Evolutionary conservation across 2,329 filamentous ascomycete species (phyloP).

Genomic region (Pseudocercospora fijiensis): DNA sequence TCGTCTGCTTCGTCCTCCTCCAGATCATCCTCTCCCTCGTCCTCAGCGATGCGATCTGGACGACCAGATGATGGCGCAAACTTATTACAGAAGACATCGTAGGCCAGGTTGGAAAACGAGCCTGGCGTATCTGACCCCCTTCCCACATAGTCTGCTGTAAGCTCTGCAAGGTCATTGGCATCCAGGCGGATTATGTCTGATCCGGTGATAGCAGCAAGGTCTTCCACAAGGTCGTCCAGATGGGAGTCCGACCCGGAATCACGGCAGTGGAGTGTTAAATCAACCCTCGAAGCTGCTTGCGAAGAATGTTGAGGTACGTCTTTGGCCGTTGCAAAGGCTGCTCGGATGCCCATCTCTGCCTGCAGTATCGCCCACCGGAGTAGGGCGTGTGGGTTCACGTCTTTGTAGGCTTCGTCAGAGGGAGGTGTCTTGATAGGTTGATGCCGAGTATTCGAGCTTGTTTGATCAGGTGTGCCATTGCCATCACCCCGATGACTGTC

Average conservation of each 20-base stretch:
- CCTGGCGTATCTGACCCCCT: slow-evolving; percentile 51
- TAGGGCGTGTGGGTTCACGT: slow-evolving; percentile 22
- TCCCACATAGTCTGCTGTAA: slow-evolving; percentile 69
- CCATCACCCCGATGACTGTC: slow-evolving; percentile 21
- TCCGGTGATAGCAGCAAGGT: slow-evolving; percentile 59
- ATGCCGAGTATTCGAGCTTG: neutral
- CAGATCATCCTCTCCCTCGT: slow-evolving; percentile 46
- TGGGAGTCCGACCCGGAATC: slow-evolving; percentile 51
- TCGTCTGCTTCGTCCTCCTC: slow-evolving; percentile 47
- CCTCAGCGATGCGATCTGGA: slow-evolving; percentile 11
- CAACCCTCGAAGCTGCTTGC: slow-evolving; percentile 32
- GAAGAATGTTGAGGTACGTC: slow-evolving; percentile 20
- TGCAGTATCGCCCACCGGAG: slow-evolving; percentile 31
- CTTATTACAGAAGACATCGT: slow-evolving; percentile 52
- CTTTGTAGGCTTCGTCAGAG: slow-evolving; percentile 15
- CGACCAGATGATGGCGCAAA: slow-evolving; percentile 34
- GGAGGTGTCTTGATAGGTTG: slow-evolving; percentile 4
- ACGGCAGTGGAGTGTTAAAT: slow-evolving; percentile 52
- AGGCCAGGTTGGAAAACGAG: slow-evolving; percentile 49
- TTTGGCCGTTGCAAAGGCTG: slow-evolving; percentile 25
- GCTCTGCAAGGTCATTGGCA: slow-evolving; percentile 66
- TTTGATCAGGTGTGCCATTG: neutral
- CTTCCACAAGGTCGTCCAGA: slow-evolving; percentile 62
- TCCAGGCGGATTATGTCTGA: slow-evolving; percentile 69
- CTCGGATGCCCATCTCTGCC: slow-evolving; percentile 31